Base-by-base conservation (phyloP, 306 rosid genomes). In the Trichosanthes truncata region DNA sequence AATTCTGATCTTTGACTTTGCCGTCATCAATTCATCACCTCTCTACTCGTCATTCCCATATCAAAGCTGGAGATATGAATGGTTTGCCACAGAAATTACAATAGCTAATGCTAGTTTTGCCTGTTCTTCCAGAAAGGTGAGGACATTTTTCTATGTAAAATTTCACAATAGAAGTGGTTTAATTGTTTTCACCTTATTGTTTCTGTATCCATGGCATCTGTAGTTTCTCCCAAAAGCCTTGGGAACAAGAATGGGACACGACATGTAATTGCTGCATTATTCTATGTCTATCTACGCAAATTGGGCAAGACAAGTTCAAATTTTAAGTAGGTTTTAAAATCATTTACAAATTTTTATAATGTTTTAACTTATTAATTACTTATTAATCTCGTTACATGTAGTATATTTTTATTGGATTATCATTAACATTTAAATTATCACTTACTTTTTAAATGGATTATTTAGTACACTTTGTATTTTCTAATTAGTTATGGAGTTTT, bases 161-260 rank as follows among this genome's bases (percentile, higher is more conserved):
- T 48, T 17, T 49, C 18, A 48, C 18, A 40, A 18, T 74, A 4
- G 78, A 74, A 49, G 45, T 18, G 38, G 46, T 49, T 31, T 74
- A 11, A 74, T 36, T 74, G 60, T 73, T 17, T 46, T 46, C 77
- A 72, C 25, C 59, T 46, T 72, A 72, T 72, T 72, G 77, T 15
- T 72, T 72, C 14, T 43, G 56, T 45, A 61, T 61, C 68, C 40
- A 61, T 61, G 36, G 35, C n/a, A 29, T 26, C 6, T 29, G 68
- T 61, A 26, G 68, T 25, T 61, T 29, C 68, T 29, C 6, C 40
- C 68, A 68, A 41, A 69, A 69, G 49, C 53, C 56, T 14, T 25
- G 36, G 77, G 77, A 25, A 72, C 77, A 26, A 72, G 57, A 46
- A 13, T 72, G 77, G 77, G 57, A 25, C 56, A 73, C 60, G 14